Percentiles rank a stretch among this genome's conserved stretches.
Evolutionary conservation across 2,329 filamentous ascomycete genomes (phyloP).

Genomic region (Cladosporium sp.): DNA sequence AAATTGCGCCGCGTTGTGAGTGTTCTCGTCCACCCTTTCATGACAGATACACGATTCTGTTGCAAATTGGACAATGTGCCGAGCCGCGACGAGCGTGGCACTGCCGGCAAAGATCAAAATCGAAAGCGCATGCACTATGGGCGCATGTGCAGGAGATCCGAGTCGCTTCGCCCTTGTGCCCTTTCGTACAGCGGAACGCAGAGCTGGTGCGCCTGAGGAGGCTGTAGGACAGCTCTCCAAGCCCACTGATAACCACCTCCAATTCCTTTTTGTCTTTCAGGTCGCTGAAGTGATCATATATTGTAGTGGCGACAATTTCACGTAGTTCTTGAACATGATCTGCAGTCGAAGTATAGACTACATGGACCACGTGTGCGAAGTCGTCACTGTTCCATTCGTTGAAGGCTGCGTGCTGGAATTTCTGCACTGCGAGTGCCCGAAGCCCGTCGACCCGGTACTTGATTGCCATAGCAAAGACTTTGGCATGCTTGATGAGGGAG

Average conservation of each 20-base stretch:
- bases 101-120: no score
- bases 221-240: neutral
- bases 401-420: neutral
- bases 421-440: slow-evolving; percentile 24
- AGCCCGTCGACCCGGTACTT: slow-evolving; percentile 44
- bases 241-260: neutral
- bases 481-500: slow-evolving; percentile 36
- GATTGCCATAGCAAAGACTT: slow-evolving; percentile 48
- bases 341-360: neutral
- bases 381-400: neutral
- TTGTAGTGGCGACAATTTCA: slow-evolving; percentile 22
- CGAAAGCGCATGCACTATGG: no score
- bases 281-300: neutral
- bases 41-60: no score
- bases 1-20: no score
- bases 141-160: no score
- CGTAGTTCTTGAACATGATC: slow-evolving; percentile 44
- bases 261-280: neutral
- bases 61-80: no score
- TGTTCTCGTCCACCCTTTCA: no score
- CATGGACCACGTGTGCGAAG: neutral
- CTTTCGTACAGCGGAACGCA: no score
- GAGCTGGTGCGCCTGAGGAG: neutral
- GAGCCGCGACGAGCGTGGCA: no score
- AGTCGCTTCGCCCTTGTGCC: no score